A percentile compares a stretch with the other conserved stretches of the same genome.
Conservation (phyloP, 805 yeast species). For the Candida ortonii region DNA sequence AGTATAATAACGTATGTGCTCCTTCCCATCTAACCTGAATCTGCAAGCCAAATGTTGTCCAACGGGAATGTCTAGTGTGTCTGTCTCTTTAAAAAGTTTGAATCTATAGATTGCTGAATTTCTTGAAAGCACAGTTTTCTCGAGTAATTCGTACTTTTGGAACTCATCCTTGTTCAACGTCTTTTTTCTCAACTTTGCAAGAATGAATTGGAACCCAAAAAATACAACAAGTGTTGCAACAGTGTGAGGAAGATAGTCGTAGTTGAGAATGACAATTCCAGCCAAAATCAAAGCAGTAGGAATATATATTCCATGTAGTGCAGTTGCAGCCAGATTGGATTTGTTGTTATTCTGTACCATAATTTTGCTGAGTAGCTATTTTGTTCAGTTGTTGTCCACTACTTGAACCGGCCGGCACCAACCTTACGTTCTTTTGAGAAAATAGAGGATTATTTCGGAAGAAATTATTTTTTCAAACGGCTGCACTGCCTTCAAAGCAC, state of each 20-base stretch:
- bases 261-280: conserved; percentile 57
- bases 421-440: too few species aligned
- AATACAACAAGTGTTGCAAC: conserved; percentile 40
- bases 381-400: too few species aligned
- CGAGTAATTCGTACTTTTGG: conserved; percentile 65
- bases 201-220: conserved; percentile 32
- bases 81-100: conserved; percentile 57
- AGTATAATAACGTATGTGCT: conserved; percentile 64
- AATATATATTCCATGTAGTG: conserved; percentile 73
- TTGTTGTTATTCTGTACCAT: conserved; percentile 15
- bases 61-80: conserved; percentile 62
- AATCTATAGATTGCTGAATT: conserved; percentile 75
- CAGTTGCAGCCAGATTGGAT: conserved; percentile 59
- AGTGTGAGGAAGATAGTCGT: conserved; percentile 46
- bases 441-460: too few species aligned
- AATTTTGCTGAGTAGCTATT: neutral
- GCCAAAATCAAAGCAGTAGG: conserved; percentile 59
- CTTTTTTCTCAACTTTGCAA: conserved; percentile 36
- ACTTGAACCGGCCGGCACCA: too few species aligned
- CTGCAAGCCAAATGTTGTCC: conserved; percentile 72
- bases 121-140: conserved; percentile 68
- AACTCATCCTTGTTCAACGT: conserved; percentile 51
- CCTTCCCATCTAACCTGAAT: conserved; percentile 46
- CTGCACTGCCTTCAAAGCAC: too few species aligned
- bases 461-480: too few species aligned